These are phyloP conservation scores for Aureobasidium sp. DNA, from an alignment of 2,329 filamentous ascomycete species.

Conservation along the genomic window DNA sequence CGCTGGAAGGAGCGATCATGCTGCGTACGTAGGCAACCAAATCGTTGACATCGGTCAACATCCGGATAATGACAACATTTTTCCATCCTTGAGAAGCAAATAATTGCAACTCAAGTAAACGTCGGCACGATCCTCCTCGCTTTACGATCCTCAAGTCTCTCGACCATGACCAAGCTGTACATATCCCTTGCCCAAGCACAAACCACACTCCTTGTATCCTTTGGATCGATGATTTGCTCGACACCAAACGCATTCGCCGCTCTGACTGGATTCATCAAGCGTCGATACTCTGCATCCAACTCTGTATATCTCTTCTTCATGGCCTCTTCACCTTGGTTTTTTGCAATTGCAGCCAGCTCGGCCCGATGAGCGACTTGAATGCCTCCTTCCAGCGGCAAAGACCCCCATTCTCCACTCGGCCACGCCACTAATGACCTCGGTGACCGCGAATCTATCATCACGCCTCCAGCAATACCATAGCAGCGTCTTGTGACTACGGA, in stretches of 20 bases:
- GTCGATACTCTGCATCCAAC: constrained; percentile 52
- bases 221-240: constrained; percentile 60
- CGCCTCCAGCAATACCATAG: constrained; percentile 57
- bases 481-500: constrained; percentile 54
- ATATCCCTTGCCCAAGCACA: constrained; percentile 48
- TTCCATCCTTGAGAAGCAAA: too few species aligned
- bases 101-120: not conserved
- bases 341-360: constrained; percentile 50
- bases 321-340: constrained; percentile 44
- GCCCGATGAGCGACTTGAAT: constrained; percentile 58
- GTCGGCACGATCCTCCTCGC: constrained; percentile 1
- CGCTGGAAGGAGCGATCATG: too few species aligned
- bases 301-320: constrained; percentile 46
- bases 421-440: constrained; percentile 56
- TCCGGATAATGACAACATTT: too few species aligned
- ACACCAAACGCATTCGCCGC: constrained; percentile 58
- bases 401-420: constrained; percentile 58
- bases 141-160: not conserved
- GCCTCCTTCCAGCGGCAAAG: constrained; percentile 55
- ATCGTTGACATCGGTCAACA: too few species aligned
- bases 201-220: constrained; percentile 49
- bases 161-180: constrained; percentile 32
- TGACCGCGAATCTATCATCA: constrained; percentile 58
- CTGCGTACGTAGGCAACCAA: too few species aligned
- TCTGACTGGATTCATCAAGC: constrained; percentile 58